A percentile compares a stretch with the other conserved stretches of the same genome.
These are phyloP conservation scores for Calocybe gangraenosa DNA, from an alignment of 768 basidiomycete species.

Conservation along the genomic window DNA sequence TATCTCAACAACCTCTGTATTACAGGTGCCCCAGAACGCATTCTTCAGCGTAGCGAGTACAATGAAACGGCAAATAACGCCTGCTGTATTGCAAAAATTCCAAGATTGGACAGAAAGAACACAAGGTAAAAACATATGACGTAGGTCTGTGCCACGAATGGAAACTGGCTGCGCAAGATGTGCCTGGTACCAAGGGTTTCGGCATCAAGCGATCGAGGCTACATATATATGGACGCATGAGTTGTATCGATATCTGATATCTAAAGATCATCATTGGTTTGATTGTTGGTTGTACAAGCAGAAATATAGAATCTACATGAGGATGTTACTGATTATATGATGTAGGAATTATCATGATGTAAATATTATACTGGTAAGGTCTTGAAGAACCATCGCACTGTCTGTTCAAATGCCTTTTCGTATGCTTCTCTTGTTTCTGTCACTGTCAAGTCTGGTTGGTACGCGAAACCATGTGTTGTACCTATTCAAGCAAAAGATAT, in stretches of 20 bases:
- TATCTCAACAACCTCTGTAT: neutral
- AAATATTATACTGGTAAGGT: slow-evolving; percentile 26
- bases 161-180: too few species aligned
- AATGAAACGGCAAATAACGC: slow-evolving; percentile 82
- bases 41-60: slow-evolving; percentile 70
- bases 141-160: too few species aligned
- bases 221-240: too few species aligned
- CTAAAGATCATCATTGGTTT: too few species aligned
- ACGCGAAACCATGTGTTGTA: slow-evolving; percentile 43
- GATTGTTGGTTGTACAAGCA: too few species aligned
- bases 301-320: too few species aligned
- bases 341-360: too few species aligned
- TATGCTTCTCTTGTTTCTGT: slow-evolving; percentile 37
- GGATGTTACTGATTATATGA: too few species aligned
- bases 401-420: slow-evolving; percentile 38
- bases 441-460: slow-evolving; percentile 33
- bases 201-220: too few species aligned
- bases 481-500: slow-evolving; percentile 20
- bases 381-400: slow-evolving; percentile 43
- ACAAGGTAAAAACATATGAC: slow-evolving; percentile 15
- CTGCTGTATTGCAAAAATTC: slow-evolving; percentile 68
- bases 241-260: too few species aligned
- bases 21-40: slow-evolving; percentile 69
- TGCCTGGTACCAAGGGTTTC: too few species aligned
- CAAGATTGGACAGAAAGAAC: slow-evolving; percentile 54